Evolutionary conservation across 1,284 basidiomycete species (phyloP).

Genomic region (Leccinum fuscescens): DNA sequence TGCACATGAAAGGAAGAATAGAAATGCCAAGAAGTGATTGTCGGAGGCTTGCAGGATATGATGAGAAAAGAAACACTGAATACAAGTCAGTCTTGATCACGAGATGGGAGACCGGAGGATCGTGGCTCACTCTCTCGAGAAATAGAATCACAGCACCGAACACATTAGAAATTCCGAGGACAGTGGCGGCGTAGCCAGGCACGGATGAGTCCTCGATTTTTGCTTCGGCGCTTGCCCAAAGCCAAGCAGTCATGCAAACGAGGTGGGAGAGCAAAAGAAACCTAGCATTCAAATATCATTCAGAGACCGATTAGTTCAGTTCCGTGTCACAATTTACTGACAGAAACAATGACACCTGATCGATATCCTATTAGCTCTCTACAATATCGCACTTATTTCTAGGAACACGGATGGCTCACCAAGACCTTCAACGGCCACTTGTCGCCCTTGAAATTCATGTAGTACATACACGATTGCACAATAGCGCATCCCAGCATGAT

Average conservation of each 20-base stretch:
- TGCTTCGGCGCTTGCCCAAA: slow-evolving; percentile 17
- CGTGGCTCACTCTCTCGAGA: slow-evolving; percentile 17
- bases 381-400: background rate
- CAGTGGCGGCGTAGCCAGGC: slow-evolving; percentile 11
- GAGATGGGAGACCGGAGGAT: background rate
- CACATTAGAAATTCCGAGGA: slow-evolving; percentile 23
- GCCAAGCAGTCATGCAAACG: slow-evolving; percentile 17
- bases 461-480: slow-evolving; percentile 28
- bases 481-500: slow-evolving; percentile 26
- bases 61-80: slow-evolving; percentile 24
- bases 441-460: slow-evolving; percentile 18
- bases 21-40: slow-evolving; percentile 16
- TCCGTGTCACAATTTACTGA: slow-evolving; percentile 8
- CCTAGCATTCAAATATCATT: slow-evolving; percentile 9
- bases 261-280: slow-evolving; percentile 20
- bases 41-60: slow-evolving; percentile 17
- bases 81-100: background rate
- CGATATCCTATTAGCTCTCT: slow-evolving; percentile 5
- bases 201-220: background rate
- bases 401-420: slow-evolving; percentile 12
- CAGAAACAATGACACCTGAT: slow-evolving; percentile 22
- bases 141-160: slow-evolving; percentile 18
- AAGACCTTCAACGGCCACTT: slow-evolving; percentile 15
- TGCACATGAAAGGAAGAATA: slow-evolving; percentile 18
- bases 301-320: background rate